A percentile compares a stretch with the other conserved stretches of the same genome.
Conservation (phyloP, 768 basidiomycete species). For the Gloeophyllum trabeum region DNA sequence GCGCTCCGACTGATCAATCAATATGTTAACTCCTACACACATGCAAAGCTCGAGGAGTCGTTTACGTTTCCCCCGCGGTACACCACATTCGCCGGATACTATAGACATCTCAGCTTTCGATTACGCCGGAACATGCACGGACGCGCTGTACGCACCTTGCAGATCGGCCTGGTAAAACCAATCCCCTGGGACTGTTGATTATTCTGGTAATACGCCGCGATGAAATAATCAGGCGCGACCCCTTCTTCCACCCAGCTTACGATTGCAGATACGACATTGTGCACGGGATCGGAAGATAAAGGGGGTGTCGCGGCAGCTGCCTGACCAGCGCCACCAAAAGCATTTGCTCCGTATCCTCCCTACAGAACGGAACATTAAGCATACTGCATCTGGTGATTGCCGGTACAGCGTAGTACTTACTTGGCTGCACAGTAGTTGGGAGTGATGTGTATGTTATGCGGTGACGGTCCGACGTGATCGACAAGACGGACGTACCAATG, state of each 20-base stretch:
- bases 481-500: constrained; percentile 13
- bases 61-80: neutral
- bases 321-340: constrained; percentile 15
- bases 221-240: constrained; percentile 14
- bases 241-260: constrained; percentile 23
- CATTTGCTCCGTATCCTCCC: constrained; percentile 16
- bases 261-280: constrained; percentile 18
- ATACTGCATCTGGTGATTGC: neutral
- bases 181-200: constrained; percentile 12
- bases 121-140: neutral
- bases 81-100: neutral
- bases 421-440: neutral
- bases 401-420: neutral
- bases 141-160: constrained; percentile 8
- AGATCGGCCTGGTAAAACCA: constrained; percentile 11
- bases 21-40: neutral
- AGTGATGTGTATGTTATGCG: neutral
- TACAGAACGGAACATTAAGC: neutral
- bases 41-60: neutral
- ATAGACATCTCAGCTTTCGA: neutral
- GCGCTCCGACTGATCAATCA: neutral
- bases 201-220: constrained; percentile 9
- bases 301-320: constrained; percentile 3
- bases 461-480: neutral
- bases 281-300: constrained; percentile 5